These are phyloP conservation scores for Daucus carota DNA, from an alignment of 129 eudicot species.

Conservation along the genomic window DH1_v3.0 NC_030384.2:44765501-44766000, in stretches of 20 bases:
- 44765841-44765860: conserved; percentile 95
- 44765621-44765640: not conserved
- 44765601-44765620: not conserved
- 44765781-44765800: conserved; percentile 30
- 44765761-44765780: conserved; percentile 9
- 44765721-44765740: not conserved
- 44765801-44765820: conserved; percentile 54
- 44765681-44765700: not conserved
- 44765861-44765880: conserved; percentile 96
- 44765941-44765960: not conserved
- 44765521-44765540: not conserved
- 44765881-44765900: conserved; percentile 99
- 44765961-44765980: not conserved
- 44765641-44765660: not conserved
- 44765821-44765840: conserved; percentile 98
- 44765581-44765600: not conserved
- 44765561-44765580: not conserved
- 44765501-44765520: not conserved
- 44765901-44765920: conserved; percentile 51
- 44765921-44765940: not conserved
- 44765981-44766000: not conserved
- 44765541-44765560: not conserved
- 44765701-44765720: not conserved
- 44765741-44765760: not conserved
- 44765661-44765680: not conserved